A percentile compares a stretch with the other conserved stretches of the same genome.
phyloP scores from a whole-genome alignment of 208 protist species.

The Crithidia expoeki region DNA sequence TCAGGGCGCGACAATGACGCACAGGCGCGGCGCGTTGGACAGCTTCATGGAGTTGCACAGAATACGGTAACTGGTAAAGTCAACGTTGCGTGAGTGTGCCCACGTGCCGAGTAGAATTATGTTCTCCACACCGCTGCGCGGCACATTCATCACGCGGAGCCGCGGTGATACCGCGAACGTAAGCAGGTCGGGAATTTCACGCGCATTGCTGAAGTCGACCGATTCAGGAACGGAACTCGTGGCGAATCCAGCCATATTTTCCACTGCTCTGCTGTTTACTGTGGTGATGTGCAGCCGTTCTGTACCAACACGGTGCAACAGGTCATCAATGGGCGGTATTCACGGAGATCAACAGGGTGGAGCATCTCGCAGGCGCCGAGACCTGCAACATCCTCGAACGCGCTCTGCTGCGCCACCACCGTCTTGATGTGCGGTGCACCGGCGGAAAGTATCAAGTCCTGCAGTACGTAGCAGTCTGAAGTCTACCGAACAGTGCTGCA shows the following conservation, averaged over 20 bases:
- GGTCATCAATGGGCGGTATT: not conserved
- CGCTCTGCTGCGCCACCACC: not conserved
- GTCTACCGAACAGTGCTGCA: not conserved
- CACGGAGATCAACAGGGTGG: not conserved
- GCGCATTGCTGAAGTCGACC: constrained; percentile 7
- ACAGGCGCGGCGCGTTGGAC: constrained; percentile 1
- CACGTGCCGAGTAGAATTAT: not conserved
- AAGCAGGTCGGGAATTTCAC: not conserved
- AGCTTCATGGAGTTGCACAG: not conserved
- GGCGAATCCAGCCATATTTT: not conserved
- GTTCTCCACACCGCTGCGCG: constrained; percentile 5
- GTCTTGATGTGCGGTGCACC: not conserved
- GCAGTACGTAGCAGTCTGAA: constrained; percentile 1
- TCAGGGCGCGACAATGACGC: not conserved
- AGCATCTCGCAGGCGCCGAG: not conserved
- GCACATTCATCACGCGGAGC: not conserved
- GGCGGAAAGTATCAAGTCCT: not conserved
- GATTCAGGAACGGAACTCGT: not conserved
- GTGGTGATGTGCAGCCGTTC: not conserved
- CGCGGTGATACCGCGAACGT: not conserved
- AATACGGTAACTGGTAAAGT: not conserved
- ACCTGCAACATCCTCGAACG: not conserved
- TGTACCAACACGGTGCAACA: not conserved
- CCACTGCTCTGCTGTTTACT: not conserved
- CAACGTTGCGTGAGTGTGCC: not conserved